Percentiles rank a stretch among this genome's conserved stretches.
These are phyloP conservation scores for Mucuna pruriens DNA, from an alignment of 306 rosid species.

Conservation along the genomic window DNA sequence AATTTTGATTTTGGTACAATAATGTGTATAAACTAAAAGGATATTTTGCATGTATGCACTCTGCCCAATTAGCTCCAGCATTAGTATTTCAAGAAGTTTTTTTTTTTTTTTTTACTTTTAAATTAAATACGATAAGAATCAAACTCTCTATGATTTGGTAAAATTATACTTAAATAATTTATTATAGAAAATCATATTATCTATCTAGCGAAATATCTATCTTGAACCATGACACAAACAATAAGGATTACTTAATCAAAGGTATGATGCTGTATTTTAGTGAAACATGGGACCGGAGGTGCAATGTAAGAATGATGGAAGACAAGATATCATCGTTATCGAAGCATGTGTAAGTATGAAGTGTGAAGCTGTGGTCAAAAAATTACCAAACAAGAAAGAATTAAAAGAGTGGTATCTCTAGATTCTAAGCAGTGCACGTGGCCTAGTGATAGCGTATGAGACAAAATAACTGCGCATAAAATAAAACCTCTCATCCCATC, in stretches of 20 bases:
- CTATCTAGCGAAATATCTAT: background rate
- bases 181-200: background rate
- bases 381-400: conserved; percentile 20
- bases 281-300: conserved; percentile 40
- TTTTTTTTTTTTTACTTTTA: no score
- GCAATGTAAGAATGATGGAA: conserved; percentile 34
- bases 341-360: conserved; percentile 39
- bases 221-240: background rate
- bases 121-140: background rate
- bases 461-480: conserved; percentile 45
- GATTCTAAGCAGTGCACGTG: conserved; percentile 45
- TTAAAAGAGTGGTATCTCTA: conserved; percentile 16
- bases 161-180: background rate
- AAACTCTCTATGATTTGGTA: background rate
- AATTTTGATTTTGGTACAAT: background rate
- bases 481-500: background rate
- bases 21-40: background rate
- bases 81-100: background rate
- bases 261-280: conserved; percentile 4
- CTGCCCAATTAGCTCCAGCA: background rate
- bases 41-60: background rate
- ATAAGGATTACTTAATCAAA: background rate
- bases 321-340: conserved; percentile 34
- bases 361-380: conserved; percentile 20
- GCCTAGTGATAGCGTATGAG: conserved; percentile 34